These are phyloP conservation scores for Neoboletus brunneissimus DNA, from an alignment of 768 basidiomycete species.

Conservation along the genomic window DNA sequence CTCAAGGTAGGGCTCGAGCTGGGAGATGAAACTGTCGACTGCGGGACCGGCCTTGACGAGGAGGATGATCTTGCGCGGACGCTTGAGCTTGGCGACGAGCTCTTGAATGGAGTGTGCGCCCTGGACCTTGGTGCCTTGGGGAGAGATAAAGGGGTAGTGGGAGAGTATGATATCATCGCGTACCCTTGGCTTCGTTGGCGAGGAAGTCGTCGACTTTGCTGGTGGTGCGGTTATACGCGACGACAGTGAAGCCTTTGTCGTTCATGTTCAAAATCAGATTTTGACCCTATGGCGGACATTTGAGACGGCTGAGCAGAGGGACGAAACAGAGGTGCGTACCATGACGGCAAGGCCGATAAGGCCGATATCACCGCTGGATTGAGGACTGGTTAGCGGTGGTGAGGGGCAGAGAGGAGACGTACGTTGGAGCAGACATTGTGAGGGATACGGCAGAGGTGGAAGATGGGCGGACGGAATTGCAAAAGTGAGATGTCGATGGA, in stretches of 20 bases:
- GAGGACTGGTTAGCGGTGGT: constrained; percentile 22
- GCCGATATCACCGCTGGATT: constrained; percentile 87
- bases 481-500: constrained; percentile 28
- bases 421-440: constrained; percentile 49
- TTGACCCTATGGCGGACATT: constrained; percentile 64
- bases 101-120: constrained; percentile 94
- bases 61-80: constrained; percentile 93
- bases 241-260: constrained; percentile 98
- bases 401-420: constrained; percentile 31
- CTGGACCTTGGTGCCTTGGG: constrained; percentile 85
- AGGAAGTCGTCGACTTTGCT: constrained; percentile 96
- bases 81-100: constrained; percentile 88
- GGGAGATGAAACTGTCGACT: constrained; percentile 92
- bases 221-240: constrained; percentile 95
- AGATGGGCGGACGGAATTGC: constrained; percentile 21
- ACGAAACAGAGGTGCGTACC: constrained; percentile 47
- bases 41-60: constrained; percentile 98
- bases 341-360: constrained; percentile 99
- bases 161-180: constrained; percentile 31
- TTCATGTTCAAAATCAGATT: constrained; percentile 99
- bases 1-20: constrained; percentile 88
- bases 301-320: constrained; percentile 8
- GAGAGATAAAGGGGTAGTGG: constrained; percentile 19
- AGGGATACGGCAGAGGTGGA: constrained; percentile 31
- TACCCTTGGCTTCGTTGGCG: constrained; percentile 96